phyloP scores from a whole-genome alignment of 805 yeast genomes.

The Nakazawaea ernobii region DNA sequence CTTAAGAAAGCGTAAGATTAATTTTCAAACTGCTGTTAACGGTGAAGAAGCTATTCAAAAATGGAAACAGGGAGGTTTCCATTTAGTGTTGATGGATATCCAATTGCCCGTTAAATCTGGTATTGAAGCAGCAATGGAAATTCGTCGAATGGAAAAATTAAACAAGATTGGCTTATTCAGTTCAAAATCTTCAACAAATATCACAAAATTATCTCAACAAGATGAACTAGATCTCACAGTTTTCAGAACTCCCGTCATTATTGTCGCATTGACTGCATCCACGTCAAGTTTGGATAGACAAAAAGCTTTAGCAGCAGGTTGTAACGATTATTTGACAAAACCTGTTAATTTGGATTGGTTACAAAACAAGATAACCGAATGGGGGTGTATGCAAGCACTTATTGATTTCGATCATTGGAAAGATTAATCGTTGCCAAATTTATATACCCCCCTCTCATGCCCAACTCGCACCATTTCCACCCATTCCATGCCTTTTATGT shows the following conservation, averaged over 20 bases:
- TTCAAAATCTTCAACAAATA: background rate
- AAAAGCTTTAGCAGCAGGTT: constrained; percentile 93
- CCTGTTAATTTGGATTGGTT: constrained; percentile 95
- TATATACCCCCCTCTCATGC: no score
- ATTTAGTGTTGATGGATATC: constrained; percentile 92
- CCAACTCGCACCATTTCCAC: no score
- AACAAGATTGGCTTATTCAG: constrained; percentile 68
- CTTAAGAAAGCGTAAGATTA: constrained; percentile 77
- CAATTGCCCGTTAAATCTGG: constrained; percentile 97
- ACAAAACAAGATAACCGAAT: constrained; percentile 87
- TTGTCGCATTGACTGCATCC: constrained; percentile 94
- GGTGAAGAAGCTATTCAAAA: constrained; percentile 93
- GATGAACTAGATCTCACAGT: constrained; percentile 54
- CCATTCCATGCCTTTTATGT: no score
- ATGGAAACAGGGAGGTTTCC: constrained; percentile 94
- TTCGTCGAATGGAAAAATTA: constrained; percentile 73
- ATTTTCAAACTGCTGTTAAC: constrained; percentile 80
- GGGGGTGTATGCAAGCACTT: constrained; percentile 99
- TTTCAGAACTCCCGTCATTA: constrained; percentile 94
- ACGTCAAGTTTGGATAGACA: constrained; percentile 80
- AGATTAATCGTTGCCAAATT: constrained; percentile 17
- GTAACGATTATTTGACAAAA: constrained; percentile 92
- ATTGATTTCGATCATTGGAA: constrained; percentile 95
- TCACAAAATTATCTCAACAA: constrained; percentile 23
- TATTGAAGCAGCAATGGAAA: constrained; percentile 89